A percentile compares a stretch with the other conserved stretches of the same genome.
Evolutionary conservation across 169 alveolate species (phyloP).

Genomic region (Plasmodium knowlesi): DNA sequence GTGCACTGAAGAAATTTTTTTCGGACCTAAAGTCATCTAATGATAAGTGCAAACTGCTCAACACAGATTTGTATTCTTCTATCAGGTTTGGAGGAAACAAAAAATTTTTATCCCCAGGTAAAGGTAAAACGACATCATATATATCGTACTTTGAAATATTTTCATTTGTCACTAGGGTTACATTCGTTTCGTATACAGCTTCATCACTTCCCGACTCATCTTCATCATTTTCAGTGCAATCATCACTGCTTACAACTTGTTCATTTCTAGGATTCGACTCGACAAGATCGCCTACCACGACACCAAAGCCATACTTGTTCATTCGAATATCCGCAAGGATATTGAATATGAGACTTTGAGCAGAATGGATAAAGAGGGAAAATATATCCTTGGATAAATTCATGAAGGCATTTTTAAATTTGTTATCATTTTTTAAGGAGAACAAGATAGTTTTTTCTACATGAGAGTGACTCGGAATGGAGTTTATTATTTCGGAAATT

Average conservation of each 20-base stretch:
- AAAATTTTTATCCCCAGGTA: slow-evolving; percentile 90
- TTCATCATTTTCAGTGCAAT: slow-evolving; percentile 80
- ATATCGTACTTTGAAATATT: slow-evolving; percentile 86
- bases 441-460: slow-evolving; percentile 79
- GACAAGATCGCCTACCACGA: slow-evolving; percentile 85
- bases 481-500: slow-evolving; percentile 20
- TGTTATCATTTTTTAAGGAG: slow-evolving; percentile 76
- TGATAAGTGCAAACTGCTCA: slow-evolving; percentile 74
- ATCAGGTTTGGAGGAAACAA: slow-evolving; percentile 83
- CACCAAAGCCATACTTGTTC: slow-evolving; percentile 87
- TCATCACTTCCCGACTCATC: not conserved
- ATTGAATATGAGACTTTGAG: slow-evolving; percentile 94
- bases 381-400: slow-evolving; percentile 88
- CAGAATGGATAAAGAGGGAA: slow-evolving; percentile 92
- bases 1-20: slow-evolving; percentile 76
- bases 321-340: slow-evolving; percentile 89
- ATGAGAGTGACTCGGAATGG: slow-evolving; percentile 58
- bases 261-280: slow-evolving; percentile 30
- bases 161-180: slow-evolving; percentile 82
- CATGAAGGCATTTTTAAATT: slow-evolving; percentile 85
- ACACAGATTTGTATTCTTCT: slow-evolving; percentile 66
- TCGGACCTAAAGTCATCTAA: slow-evolving; percentile 80
- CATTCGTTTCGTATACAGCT: slow-evolving; percentile 59
- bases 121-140: slow-evolving; percentile 92
- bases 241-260: not conserved